A percentile compares a stretch with the other conserved stretches of the same genome.
phyloP scores from a whole-genome alignment of 257 asterid genomes.

The Primulina tabacum region DNA sequence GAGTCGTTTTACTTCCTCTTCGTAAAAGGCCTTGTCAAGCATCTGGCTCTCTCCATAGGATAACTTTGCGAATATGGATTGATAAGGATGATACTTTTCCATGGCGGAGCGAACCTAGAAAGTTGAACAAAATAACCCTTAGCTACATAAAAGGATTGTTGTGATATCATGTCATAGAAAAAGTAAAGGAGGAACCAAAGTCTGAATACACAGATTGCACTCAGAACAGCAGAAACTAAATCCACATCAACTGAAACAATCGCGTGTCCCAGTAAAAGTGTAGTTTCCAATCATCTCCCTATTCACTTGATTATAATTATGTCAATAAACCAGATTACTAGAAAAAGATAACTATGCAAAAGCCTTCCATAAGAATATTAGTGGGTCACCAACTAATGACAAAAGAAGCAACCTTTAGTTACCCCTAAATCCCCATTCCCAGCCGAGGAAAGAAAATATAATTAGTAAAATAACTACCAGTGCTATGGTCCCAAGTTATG shows the following conservation, averaged over 20 bases:
- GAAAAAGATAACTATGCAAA: not conserved
- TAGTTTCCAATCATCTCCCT: not conserved
- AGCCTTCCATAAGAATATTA: constrained; percentile 1
- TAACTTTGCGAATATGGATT: constrained; percentile 67
- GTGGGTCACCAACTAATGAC: not conserved
- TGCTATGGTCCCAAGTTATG: no score
- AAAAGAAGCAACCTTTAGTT: not conserved
- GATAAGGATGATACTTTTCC: constrained; percentile 93
- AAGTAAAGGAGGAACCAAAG: not conserved
- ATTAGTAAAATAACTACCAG: no score
- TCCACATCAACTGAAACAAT: not conserved
- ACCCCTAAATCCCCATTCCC: not conserved
- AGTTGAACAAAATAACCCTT: constrained; percentile 3
- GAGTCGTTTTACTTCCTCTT: constrained; percentile 92
- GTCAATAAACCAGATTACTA: constrained; percentile 3
- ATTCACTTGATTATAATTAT: not conserved
- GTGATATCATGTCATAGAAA: not conserved
- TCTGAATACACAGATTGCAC: constrained; percentile 7
- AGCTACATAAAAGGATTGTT: not conserved
- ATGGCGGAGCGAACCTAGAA: constrained; percentile 80
- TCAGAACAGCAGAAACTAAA: constrained; percentile 10
- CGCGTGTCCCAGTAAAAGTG: not conserved
- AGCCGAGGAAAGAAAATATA: not conserved
- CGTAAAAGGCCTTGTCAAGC: constrained; percentile 96
- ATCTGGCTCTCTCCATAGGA: constrained; percentile 97